A percentile compares a stretch with the other conserved stretches of the same genome.
These are phyloP conservation scores for Phytophthora litchii DNA, from an alignment of 352 stramenopile species.

Conservation along the genomic window DNA sequence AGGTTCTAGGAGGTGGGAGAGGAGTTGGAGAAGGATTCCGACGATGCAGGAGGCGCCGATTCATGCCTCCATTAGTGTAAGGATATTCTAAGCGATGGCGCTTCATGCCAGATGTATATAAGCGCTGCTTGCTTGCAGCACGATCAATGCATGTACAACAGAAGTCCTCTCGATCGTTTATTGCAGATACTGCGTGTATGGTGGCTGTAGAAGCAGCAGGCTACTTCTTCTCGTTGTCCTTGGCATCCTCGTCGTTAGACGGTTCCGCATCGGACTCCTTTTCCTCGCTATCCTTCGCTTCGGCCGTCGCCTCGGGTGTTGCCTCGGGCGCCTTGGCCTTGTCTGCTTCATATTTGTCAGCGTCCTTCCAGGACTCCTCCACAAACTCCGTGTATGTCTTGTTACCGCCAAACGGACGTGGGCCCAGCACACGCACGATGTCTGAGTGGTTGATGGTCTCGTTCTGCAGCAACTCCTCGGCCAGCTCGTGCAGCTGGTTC, in stretches of 20 bases:
- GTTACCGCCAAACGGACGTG: constrained; percentile 93
- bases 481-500: constrained; percentile 91
- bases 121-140: constrained; percentile 26
- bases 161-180: constrained; percentile 29
- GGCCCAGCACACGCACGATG: constrained; percentile 95
- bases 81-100: constrained; percentile 24
- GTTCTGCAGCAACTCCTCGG: constrained; percentile 96
- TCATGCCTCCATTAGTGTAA: constrained; percentile 24
- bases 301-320: constrained; percentile 28
- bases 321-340: constrained; percentile 45
- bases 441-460: constrained; percentile 99
- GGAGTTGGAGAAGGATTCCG: constrained; percentile 3
- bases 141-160: constrained; percentile 42
- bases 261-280: constrained; percentile 13
- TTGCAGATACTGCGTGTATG: constrained; percentile 30
- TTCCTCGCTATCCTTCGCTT: constrained; percentile 17
- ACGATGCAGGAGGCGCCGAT: constrained; percentile 5
- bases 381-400: constrained; percentile 97
- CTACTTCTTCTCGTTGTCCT: constrained; percentile 36
- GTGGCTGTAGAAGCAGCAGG: constrained; percentile 15
- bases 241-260: constrained; percentile 18
- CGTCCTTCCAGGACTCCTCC: constrained; percentile 88
- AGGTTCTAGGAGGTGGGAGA: constrained; percentile 31
- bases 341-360: constrained; percentile 80
- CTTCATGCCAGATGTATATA: constrained; percentile 30